Evolutionary conservation across 768 basidiomycete species (phyloP), one percentile per base, ranked within the genome.

Genomic region (Pisolithus microcarpus): DNA sequence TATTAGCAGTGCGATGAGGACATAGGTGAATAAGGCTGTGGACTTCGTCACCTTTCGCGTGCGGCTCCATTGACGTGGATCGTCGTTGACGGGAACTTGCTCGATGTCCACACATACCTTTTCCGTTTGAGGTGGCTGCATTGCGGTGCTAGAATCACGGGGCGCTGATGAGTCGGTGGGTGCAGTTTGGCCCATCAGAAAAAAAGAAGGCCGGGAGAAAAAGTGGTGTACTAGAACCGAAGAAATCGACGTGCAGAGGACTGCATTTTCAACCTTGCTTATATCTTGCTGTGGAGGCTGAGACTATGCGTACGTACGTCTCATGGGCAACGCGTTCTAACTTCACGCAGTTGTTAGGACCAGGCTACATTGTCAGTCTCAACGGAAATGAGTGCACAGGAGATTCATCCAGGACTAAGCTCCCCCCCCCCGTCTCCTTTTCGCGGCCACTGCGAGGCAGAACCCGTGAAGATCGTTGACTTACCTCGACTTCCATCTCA

Each of bases 1-100:
- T 65, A 23, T 23, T 23, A 45, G 42, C 23, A 30, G 43, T 15
- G 48, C 24, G 28, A 46, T 26, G 47, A 43, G 42, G 21, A 34
- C 21, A n/a, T 49, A n/a, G 13, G 9, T 24, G 30, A 54, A 40
- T 18, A 23, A 21, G 13, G 48, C 45, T 10, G 9, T 13, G 45
- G 21, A 45, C 38, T 23, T 30, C 23, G 28, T 54, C 67, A 78
- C 83, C 73, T 86, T 85, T 56, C 78, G 74, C 31, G 72, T 46
- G 26, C 56, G 51, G 7, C 78, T 76, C 84, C 84, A 86, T 52
- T 68, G 60, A 46, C 81, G 75, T 11, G 84, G 84, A 62, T 86
- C 84, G 54, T 85, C 75, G 15, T 67, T 58, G 15, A 85, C 82
- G 11, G 54, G 49, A 45, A 61, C 62, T 37, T 69, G 64, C 23